Conservation (phyloP, 805 yeast genomes). For the Ogataea nonfermentans region DNA sequence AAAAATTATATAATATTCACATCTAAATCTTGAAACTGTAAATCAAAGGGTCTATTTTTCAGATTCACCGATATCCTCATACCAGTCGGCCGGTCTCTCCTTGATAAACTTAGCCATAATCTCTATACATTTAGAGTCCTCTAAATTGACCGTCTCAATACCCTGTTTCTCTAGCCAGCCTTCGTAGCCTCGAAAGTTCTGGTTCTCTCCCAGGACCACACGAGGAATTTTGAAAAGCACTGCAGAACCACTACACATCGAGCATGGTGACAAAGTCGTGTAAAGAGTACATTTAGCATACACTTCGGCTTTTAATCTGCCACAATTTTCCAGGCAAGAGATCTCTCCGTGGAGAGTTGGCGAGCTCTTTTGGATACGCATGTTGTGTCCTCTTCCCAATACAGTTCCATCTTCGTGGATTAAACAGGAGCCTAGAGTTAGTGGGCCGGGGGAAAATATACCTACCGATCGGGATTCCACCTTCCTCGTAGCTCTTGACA, state of each 20-base stretch:
- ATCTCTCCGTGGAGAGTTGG: constrained; percentile 93
- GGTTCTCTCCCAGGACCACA: constrained; percentile 87
- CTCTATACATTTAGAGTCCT: constrained; percentile 60
- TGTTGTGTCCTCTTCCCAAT: constrained; percentile 86
- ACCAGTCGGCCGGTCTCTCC: constrained; percentile 77
- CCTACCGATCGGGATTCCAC: constrained; percentile 82
- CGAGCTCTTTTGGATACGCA: constrained; percentile 80
- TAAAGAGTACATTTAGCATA: constrained; percentile 88
- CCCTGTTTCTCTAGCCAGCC: constrained; percentile 65
- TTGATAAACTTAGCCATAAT: constrained; percentile 77
- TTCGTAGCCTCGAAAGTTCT: constrained; percentile 81
- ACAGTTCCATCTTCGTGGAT: constrained; percentile 74
- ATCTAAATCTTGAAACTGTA: neutral
- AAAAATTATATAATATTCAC: neutral
- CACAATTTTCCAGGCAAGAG: constrained; percentile 84
- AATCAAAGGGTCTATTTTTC: constrained; percentile 4
- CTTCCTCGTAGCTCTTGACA: constrained; percentile 61
- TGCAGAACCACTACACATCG: constrained; percentile 95
- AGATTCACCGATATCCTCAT: constrained; percentile 68
- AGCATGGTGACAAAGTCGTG: constrained; percentile 90
- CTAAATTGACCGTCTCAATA: constrained; percentile 63
- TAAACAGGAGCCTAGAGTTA: constrained; percentile 58
- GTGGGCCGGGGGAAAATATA: constrained; percentile 4
- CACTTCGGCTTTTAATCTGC: constrained; percentile 74
- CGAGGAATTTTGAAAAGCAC: constrained; percentile 84